Evolutionary conservation across 225 moss, liverwort and hornwort genomes (phyloP), one percentile per base, ranked within the genome.

Genomic region (Physcomitrium patens): DNA sequence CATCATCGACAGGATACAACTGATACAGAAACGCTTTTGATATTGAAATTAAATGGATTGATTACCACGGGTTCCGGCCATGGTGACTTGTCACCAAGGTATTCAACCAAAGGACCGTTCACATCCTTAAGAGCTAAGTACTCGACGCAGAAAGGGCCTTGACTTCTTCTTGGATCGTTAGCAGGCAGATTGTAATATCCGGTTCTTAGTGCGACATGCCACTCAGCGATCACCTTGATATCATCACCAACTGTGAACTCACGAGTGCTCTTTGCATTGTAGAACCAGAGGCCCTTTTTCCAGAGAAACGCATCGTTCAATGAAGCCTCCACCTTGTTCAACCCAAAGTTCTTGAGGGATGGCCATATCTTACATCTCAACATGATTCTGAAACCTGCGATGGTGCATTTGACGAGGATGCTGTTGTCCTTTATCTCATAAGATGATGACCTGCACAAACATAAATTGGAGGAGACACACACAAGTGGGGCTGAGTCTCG

Each of bases 261-360:
- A 9, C 86, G 86, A 14, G 54, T 61, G 77, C 86, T 86, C 74
- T 70, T 83, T 22, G 80, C 86, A 56, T 86, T 86, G 53, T 47
- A 86, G 71, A 77, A 86, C 86, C 86, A 86, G 7, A 86, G 77
- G 11, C 86, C 79, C 56, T 86, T 86, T 74, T 86, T 86, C 86
- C 86, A 86, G 67, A 86, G 63, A 64, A 86, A 83, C 55, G 83
- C 86, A 24, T 80, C 80, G 1, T 86, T 86, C 63, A 72, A 56
- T 0, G 86, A 79, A 2, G 83, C 82, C 18, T 86, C 86, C 72
- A 86, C 80, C 74, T 86, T 86, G 77, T 86, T 86, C 22, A 83
- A 63, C 15, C 86, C 86, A 19, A 86, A 77, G 80, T 74, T 86
- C 57, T 23, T 51, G 15, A 44, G 74, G 7, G 86, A 82, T 24